Evolutionary conservation across 352 stramenopile genomes (phyloP), one percentile per base, ranked within the genome.

Genomic region (Globisporangium spiculum): DNA sequence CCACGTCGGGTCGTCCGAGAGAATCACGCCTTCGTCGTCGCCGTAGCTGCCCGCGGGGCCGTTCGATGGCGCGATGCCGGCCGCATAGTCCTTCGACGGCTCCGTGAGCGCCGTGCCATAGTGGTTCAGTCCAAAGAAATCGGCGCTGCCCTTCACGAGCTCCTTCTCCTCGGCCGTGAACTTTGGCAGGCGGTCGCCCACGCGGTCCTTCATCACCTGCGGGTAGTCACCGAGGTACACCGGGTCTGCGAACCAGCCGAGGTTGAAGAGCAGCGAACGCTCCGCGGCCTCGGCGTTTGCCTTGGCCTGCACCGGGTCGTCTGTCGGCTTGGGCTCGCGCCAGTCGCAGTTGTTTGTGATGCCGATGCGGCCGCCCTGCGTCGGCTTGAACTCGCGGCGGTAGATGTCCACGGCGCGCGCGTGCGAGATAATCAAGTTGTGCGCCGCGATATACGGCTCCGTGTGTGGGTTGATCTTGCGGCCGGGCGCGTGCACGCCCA

Each of bases 121-220:
- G 74, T 98, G 91, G 81, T 98, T 99, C 4, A 99, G 74, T 0
- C 92, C 96, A 53, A 99, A 92, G 79, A 98, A 98, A 67, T 99
- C 96, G 41, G 71, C 80, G 54, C 85, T 97, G 38, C 82, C 86
- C 41, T 87, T 84, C 26, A 99, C 63, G 16, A 92, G 60, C 55
- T 81, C 76, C 63, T 90, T 81, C 70, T 98, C 82, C 16, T 91
- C 73, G 36, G 82, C 74, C 46, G 94, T 98, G 75, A 98, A 98
- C 60, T 69, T 68, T 4, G 95, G 95, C 41, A 99, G 73, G 9
- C 92, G 83, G 41, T 80, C 77, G 22, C 91, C 89, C 14, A 92
- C 72, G 65, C 85, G 78, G 57, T 93, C 68, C 68, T 86, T 89
- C 92, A 98, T 98, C 46, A 90, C 79, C 52, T 90, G 67, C 3